Conservation (phyloP, 331 rosid genomes). For the Dryas integrifolia region DNA sequence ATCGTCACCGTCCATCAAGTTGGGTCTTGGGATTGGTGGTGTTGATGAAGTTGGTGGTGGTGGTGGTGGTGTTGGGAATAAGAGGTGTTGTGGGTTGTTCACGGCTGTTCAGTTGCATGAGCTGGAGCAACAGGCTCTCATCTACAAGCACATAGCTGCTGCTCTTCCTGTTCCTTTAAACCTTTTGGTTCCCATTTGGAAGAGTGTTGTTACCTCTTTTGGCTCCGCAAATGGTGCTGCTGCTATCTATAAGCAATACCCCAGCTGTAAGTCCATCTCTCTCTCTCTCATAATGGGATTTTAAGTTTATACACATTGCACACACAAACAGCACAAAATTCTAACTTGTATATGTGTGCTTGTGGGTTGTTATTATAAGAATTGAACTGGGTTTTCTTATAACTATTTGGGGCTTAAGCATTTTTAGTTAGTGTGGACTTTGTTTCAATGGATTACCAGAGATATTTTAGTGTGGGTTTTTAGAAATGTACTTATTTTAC, state of each 20-base stretch:
- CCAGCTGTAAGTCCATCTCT: constrained; percentile 39
- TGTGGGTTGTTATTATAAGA: background rate
- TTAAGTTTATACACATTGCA: background rate
- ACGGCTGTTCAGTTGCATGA: constrained; percentile 59
- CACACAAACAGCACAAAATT: too few relatives aligned
- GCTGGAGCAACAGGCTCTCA: constrained; percentile 54
- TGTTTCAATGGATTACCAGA: background rate
- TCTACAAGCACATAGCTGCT: constrained; percentile 47
- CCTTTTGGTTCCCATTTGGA: constrained; percentile 49
- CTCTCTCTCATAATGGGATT: constrained; percentile 16
- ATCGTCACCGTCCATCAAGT: constrained; percentile 30
- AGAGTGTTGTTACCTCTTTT: constrained; percentile 28
- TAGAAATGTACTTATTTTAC: background rate
- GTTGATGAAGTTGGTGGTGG: constrained; percentile 16
- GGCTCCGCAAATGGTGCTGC: constrained; percentile 17
- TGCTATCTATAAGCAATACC: constrained; percentile 31
- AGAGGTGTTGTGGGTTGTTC: constrained; percentile 28
- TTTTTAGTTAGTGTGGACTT: background rate
- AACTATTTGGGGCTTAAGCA: background rate
- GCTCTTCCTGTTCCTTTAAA: constrained; percentile 52
- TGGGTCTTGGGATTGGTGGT: constrained; percentile 39
- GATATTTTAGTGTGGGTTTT: background rate
- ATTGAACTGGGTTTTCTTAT: background rate
- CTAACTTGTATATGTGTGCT: background rate
- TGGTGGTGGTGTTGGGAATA: background rate